Conservation (phyloP, 208 protist genomes). For the Leishmania guyanensis region DNA sequence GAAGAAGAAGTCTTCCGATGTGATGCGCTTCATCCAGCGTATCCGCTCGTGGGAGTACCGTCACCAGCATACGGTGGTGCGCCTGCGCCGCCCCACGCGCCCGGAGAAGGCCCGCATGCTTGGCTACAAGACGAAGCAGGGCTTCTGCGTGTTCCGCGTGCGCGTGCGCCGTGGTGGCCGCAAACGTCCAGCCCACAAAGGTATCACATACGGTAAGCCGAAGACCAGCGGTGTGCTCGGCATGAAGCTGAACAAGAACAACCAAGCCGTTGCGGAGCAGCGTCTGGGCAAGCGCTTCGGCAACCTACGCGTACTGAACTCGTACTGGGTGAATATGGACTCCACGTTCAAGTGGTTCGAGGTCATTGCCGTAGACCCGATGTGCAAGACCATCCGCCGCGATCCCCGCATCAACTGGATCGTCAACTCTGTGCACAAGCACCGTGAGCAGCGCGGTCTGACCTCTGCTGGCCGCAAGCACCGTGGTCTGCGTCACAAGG, state of each 20-base stretch:
- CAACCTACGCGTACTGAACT: conserved; percentile 99
- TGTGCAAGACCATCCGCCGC: conserved; percentile 96
- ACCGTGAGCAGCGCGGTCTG: conserved; percentile 98
- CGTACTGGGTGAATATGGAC: conserved; percentile 99
- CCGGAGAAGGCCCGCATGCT: conserved; percentile 99
- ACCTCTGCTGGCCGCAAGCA: conserved; percentile 97
- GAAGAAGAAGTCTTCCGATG: conserved; percentile 99
- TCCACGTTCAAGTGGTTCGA: conserved; percentile 98
- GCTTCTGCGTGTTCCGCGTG: conserved; percentile 99
- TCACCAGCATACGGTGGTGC: conserved; percentile 92
- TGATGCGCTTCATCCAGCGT: conserved; percentile 99
- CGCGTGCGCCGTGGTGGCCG: conserved; percentile 98
- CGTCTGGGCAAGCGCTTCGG: conserved; percentile 96
- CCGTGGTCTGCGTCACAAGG: conserved; percentile 97
- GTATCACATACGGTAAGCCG: conserved; percentile 99
- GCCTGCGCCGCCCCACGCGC: conserved; percentile 96
- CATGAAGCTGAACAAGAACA: conserved; percentile 97
- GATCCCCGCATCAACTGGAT: conserved; percentile 99
- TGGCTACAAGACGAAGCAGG: conserved; percentile 99
- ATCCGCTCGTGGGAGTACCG: conserved; percentile 99
- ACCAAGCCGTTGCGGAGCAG: conserved; percentile 97
- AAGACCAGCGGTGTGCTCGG: conserved; percentile 97
- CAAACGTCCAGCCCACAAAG: conserved; percentile 97
- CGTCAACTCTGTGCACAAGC: conserved; percentile 95
- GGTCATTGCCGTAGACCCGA: conserved; percentile 99